Conservation (phyloP, 352 stramenopile species). For the Globisporangium middletonii region DNA sequence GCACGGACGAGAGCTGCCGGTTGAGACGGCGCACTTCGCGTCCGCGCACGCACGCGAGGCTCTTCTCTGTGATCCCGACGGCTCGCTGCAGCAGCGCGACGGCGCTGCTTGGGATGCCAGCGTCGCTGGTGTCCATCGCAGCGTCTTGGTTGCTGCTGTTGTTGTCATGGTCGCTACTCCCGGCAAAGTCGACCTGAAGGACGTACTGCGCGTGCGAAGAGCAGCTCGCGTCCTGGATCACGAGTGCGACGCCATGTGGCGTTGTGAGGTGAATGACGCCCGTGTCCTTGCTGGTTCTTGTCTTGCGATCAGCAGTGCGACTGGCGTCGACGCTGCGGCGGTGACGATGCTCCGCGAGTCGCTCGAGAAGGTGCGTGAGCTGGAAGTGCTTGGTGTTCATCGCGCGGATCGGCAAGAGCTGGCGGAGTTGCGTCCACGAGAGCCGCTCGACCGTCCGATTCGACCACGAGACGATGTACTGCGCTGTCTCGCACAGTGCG, state of each 20-base stretch:
- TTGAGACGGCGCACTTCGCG: constrained; percentile 28
- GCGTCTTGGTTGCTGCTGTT: neutral
- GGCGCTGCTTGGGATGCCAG: constrained; percentile 6
- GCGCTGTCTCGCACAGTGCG: constrained; percentile 26
- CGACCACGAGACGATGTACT: constrained; percentile 54
- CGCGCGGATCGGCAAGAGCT: constrained; percentile 46
- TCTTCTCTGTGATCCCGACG: constrained; percentile 31
- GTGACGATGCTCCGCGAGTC: neutral
- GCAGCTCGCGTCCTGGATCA: constrained; percentile 23
- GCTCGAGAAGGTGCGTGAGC: constrained; percentile 29
- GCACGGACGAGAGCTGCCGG: constrained; percentile 22
- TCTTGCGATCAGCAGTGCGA: neutral
- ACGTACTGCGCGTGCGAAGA: constrained; percentile 25
- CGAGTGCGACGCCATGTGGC: constrained; percentile 26
- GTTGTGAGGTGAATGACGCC: constrained; percentile 3
- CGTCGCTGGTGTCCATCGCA: neutral
- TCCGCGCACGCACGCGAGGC: constrained; percentile 43
- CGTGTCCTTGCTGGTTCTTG: neutral
- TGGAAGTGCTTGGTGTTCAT: constrained; percentile 76
- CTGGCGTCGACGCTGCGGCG: neutral
- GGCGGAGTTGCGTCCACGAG: constrained; percentile 43
- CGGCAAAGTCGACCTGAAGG: constrained; percentile 34
- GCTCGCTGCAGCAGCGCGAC: constrained; percentile 27
- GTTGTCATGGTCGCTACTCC: neutral
- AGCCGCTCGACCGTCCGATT: constrained; percentile 39